Evolutionary conservation across 2,329 filamentous ascomycete species (phyloP), one percentile per base, ranked within the genome.

Genomic region (Acephala macrosclerotiorum): DNA sequence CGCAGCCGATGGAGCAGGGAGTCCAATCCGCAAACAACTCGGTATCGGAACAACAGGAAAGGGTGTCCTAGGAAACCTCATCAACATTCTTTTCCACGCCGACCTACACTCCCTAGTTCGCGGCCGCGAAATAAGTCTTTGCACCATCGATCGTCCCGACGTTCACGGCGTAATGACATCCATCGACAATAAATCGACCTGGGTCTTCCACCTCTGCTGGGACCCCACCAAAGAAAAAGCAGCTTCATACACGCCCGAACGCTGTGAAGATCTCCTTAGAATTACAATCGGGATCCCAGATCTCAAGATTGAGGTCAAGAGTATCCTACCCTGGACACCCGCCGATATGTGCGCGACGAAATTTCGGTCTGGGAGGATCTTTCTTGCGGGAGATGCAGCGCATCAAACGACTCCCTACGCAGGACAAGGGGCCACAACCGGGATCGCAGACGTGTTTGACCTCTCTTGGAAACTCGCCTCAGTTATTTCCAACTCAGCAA

Each of bases 341-440:
- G 71, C 69, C 16, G 77, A 75, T 14, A 68, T 71, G 1, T 65
- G 76, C 1, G 77, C 75, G 1, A 68, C 74, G 7, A 69, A 65
- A 5, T 73, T 77, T 35, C 72, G 70, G 55, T 42, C 67, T 8
- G 75, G 73, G 0, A 72, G 76, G 6, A 69, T 79, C 33, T 79
- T 80, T 61, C 74, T 86, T 20, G 74, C 84, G 8, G 84, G 84
- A 1, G 82, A 85, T 70, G 80, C 82, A 5, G 83, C 83, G 1
- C 83, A 85, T 71, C 68, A 84, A 9, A 81, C 82, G 77, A 79
- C 80, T 2, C 80, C 80, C 0, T 82, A 79, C 64, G 79, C 77
- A 1, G 83, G 83, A 4, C 81, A 82, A 49, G 83, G 73, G 20
- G 75, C 74, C 1, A 81, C 78, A 56, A 75, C 77, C 67, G 73